Evolutionary conservation across 2,329 filamentous ascomycete genomes (phyloP).

Genomic region (Colletotrichum sp.): DNA sequence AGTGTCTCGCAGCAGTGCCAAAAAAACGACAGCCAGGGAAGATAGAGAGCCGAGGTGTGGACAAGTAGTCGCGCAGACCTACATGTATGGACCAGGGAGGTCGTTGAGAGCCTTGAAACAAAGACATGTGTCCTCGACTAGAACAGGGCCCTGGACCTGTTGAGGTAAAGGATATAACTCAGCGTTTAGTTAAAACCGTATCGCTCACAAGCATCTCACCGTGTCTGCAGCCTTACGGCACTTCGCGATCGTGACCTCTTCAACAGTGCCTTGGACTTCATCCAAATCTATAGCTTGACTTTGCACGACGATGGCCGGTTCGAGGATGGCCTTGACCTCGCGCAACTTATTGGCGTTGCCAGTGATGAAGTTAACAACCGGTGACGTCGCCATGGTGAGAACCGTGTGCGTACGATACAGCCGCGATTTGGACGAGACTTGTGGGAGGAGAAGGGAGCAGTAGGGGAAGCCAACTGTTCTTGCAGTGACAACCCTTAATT

Average conservation of each 20-base stretch:
- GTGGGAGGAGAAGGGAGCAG: background rate
- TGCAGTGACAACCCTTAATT: background rate
- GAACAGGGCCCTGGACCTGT: constrained; percentile 82
- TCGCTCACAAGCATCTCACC: constrained; percentile 50
- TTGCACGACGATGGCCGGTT: constrained; percentile 72
- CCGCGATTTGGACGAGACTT: background rate
- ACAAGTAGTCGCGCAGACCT: constrained; percentile 36
- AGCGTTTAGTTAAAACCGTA: background rate
- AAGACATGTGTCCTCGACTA: constrained; percentile 95
- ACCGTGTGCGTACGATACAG: background rate
- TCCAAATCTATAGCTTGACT: constrained; percentile 80
- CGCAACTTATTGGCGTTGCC: constrained; percentile 93
- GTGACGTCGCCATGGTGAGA: constrained; percentile 43
- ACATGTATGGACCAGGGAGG: constrained; percentile 98
- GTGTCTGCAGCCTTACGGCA: constrained; percentile 79
- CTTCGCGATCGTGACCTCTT: constrained; percentile 91
- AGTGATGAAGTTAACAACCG: constrained; percentile 86
- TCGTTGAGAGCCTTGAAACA: constrained; percentile 91
- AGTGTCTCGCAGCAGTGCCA: background rate
- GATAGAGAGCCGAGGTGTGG: background rate
- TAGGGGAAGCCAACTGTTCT: background rate
- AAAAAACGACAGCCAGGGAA: background rate
- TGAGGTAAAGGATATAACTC: background rate
- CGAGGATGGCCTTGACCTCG: constrained; percentile 88
- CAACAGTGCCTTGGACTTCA: constrained; percentile 90